Evolutionary conservation across 2,329 filamentous ascomycete genomes (phyloP).

Genomic region (Ascosphaera aggregata): DNA sequence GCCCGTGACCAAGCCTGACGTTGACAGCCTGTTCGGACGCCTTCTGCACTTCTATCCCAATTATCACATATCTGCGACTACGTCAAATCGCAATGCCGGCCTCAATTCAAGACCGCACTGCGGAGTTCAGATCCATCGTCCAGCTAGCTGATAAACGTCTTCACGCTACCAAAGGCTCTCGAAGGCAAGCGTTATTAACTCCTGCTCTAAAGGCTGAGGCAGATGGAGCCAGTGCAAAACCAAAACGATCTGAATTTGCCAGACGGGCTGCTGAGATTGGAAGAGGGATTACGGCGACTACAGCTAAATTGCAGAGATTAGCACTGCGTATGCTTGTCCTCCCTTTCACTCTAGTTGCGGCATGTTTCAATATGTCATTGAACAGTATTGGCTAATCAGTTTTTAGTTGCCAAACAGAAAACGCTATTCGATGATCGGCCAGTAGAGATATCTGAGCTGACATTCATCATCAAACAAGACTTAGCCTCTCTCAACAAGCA

Average conservation of each 20-base stretch:
- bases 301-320: constrained; percentile 84
- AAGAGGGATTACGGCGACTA: constrained; percentile 71
- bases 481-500: constrained; percentile 66
- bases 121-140: constrained; percentile 84
- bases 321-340: constrained; percentile 41
- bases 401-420: constrained; percentile 68
- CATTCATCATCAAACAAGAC: constrained; percentile 95
- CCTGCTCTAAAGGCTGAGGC: constrained; percentile 37
- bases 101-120: constrained; percentile 89
- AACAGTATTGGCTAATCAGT: constrained; percentile 1
- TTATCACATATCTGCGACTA: no score
- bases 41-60: no score
- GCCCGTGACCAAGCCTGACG: no score
- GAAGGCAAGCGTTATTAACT: constrained; percentile 58
- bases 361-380: constrained; percentile 1
- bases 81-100: constrained; percentile 30
- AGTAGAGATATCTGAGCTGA: constrained; percentile 91
- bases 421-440: constrained; percentile 93
- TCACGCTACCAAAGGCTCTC: constrained; percentile 51
- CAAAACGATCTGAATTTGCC: constrained; percentile 68
- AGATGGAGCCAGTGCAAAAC: constrained; percentile 24
- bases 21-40: no score
- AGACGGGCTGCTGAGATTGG: constrained; percentile 80
- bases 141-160: constrained; percentile 63
- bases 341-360: not conserved